A percentile compares a stretch with the other conserved stretches of the same genome.
Conservation (phyloP, 2,329 filamentous ascomycete species). For the Fusarium devonianum region DNA sequence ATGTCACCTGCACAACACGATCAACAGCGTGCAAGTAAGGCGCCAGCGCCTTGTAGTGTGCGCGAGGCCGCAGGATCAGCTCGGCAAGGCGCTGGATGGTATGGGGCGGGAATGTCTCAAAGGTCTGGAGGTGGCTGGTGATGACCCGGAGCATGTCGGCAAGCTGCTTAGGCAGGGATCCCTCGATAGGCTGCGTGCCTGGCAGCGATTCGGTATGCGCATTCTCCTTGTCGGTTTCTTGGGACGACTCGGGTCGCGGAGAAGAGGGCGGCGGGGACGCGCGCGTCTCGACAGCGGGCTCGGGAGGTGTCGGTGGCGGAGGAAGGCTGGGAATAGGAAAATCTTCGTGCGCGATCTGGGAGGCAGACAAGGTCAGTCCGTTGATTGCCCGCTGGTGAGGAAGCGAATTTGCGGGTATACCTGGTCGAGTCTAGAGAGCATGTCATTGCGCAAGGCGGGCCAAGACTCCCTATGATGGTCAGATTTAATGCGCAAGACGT, state of each 20-base stretch:
- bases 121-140: conserved; percentile 68
- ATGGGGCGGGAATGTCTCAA: conserved; percentile 80
- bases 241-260: conserved; percentile 53
- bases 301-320: conserved; percentile 51
- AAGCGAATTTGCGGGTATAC: conserved; percentile 43
- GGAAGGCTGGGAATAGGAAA: conserved; percentile 75
- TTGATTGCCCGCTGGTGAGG: too few species aligned
- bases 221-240: conserved; percentile 75
- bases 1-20: conserved; percentile 89
- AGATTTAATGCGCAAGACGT: conserved; percentile 30
- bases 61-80: conserved; percentile 76
- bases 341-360: conserved; percentile 75
- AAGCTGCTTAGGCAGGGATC: conserved; percentile 69
- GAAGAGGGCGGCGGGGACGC: conserved; percentile 55
- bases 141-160: conserved; percentile 68
- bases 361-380: conserved; percentile 9
- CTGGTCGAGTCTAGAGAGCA: conserved; percentile 73
- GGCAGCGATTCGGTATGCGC: conserved; percentile 54
- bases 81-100: conserved; percentile 93
- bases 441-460: conserved; percentile 69
- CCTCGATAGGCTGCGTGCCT: conserved; percentile 45
- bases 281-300: conserved; percentile 51
- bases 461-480: conserved; percentile 66
- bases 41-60: conserved; percentile 81
- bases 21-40: conserved; percentile 91